These are phyloP conservation scores for Usnea hakonensis DNA, from an alignment of 495 filamentous ascomycete genomes.

Conservation along the genomic window DNA sequence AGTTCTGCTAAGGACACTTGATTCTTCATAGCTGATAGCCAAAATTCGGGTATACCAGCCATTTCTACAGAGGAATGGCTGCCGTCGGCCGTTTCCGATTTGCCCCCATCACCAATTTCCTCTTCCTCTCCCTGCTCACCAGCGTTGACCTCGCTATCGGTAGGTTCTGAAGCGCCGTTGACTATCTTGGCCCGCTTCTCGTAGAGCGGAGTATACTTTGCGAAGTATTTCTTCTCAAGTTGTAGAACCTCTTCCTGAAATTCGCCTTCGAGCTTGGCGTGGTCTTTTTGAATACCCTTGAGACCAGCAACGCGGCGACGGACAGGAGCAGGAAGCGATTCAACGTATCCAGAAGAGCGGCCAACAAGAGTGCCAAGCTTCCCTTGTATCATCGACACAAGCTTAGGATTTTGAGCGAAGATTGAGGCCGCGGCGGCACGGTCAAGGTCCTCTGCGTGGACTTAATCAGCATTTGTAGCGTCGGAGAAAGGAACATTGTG, in stretches of 20 bases:
- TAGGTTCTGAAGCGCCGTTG: slow-evolving; percentile 81
- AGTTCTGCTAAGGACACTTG: slow-evolving; percentile 92
- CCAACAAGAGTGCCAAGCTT: slow-evolving; percentile 91
- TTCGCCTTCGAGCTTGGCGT: slow-evolving; percentile 93
- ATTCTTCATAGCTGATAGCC: slow-evolving; percentile 99
- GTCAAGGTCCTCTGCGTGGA: slow-evolving; percentile 71
- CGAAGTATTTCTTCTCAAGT: slow-evolving; percentile 98
- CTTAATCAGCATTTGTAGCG: slow-evolving; percentile 16
- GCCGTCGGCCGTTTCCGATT: slow-evolving; percentile 31
- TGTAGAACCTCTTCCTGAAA: slow-evolving; percentile 97
- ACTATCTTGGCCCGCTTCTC: slow-evolving; percentile 89
- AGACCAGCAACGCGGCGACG: slow-evolving; percentile 89
- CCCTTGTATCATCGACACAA: slow-evolving; percentile 95
- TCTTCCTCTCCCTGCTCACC: slow-evolving; percentile 75
- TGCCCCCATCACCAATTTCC: slow-evolving; percentile 44
- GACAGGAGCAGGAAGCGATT: slow-evolving; percentile 81
- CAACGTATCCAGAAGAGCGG: slow-evolving; percentile 93
- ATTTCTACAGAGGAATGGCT: slow-evolving; percentile 47
- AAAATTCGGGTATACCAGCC: slow-evolving; percentile 93
- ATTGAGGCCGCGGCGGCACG: slow-evolving; percentile 78
- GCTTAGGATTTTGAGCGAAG: slow-evolving; percentile 86
- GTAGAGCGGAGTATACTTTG: slow-evolving; percentile 96
- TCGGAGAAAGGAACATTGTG: neutral
- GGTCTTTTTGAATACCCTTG: slow-evolving; percentile 97
- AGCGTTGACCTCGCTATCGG: slow-evolving; percentile 72